Evolutionary conservation across 192 early-diverging fungal genomes (phyloP).

Genomic region (Coemansia sp.): DNA sequence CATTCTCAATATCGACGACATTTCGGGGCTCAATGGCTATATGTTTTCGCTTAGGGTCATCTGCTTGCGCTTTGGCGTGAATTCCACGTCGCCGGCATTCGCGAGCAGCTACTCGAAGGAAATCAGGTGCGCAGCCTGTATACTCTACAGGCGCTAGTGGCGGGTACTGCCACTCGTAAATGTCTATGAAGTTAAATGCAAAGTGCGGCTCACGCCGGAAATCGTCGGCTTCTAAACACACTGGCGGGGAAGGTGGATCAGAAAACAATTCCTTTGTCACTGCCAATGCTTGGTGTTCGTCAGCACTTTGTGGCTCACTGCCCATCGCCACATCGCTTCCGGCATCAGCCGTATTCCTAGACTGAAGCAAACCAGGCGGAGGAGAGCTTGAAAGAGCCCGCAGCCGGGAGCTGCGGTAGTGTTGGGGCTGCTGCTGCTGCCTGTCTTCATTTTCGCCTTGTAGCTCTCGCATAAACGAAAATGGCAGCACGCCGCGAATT

Average conservation of each 20-base stretch:
- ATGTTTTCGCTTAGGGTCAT: slow-evolving; percentile 30
- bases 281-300: neutral
- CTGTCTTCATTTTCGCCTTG: slow-evolving; percentile 13
- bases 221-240: neutral
- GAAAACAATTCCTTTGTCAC: slow-evolving; percentile 18
- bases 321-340: slow-evolving; percentile 8
- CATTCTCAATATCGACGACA: slow-evolving; percentile 7
- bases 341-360: neutral
- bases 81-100: slow-evolving; percentile 34
- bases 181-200: slow-evolving; percentile 41
- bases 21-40: slow-evolving; percentile 26
- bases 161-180: slow-evolving; percentile 48
- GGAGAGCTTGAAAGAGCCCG: slow-evolving; percentile 23
- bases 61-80: slow-evolving; percentile 14
- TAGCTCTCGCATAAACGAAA: slow-evolving; percentile 49
- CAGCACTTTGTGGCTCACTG: neutral
- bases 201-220: slow-evolving; percentile 9
- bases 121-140: slow-evolving; percentile 24
- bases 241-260: slow-evolving; percentile 3
- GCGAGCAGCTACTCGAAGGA: slow-evolving; percentile 38
- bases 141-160: slow-evolving; percentile 18
- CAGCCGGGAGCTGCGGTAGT: neutral
- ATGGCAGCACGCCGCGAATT: slow-evolving; percentile 46
- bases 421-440: slow-evolving; percentile 5
- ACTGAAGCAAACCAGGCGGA: neutral